Evolutionary conservation across 225 moss, liverwort and hornwort genomes (phyloP).

Genomic region (Neckera pumila): DNA sequence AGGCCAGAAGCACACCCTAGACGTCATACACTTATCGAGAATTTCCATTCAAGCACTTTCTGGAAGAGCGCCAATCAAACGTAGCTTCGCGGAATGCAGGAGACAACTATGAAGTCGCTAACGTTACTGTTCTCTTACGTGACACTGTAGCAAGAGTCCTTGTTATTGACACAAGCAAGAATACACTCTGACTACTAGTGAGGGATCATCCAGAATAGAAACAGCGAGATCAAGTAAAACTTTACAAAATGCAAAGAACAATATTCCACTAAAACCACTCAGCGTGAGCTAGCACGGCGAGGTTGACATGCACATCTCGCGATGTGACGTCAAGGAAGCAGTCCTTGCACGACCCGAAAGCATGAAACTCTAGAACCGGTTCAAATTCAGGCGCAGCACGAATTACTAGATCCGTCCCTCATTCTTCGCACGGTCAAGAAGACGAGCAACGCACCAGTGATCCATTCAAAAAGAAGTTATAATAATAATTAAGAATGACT

Average conservation of each 20-base stretch:
- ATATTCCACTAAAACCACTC: neutral
- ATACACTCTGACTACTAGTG: neutral
- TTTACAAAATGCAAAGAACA: neutral
- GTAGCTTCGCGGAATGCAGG: neutral
- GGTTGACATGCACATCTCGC: neutral
- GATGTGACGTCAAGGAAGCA: neutral
- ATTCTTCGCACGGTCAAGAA: neutral
- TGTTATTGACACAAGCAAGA: neutral
- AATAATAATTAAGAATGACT: neutral
- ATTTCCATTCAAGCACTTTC: neutral
- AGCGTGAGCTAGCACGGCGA: neutral
- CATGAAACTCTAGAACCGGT: neutral
- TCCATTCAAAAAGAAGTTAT: neutral
- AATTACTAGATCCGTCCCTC: neutral
- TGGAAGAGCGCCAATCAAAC: neutral
- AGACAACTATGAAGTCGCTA: neutral
- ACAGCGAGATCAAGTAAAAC: neutral
- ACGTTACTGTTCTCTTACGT: neutral
- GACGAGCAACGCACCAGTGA: neutral
- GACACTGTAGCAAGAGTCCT: neutral
- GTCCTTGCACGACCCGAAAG: neutral
- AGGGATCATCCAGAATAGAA: neutral
- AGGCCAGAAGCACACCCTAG: neutral
- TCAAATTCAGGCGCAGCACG: neutral
- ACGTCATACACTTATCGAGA: neutral